Evolutionary conservation across 1,284 basidiomycete species (phyloP).

Genomic region (Meira nashicola): DNA sequence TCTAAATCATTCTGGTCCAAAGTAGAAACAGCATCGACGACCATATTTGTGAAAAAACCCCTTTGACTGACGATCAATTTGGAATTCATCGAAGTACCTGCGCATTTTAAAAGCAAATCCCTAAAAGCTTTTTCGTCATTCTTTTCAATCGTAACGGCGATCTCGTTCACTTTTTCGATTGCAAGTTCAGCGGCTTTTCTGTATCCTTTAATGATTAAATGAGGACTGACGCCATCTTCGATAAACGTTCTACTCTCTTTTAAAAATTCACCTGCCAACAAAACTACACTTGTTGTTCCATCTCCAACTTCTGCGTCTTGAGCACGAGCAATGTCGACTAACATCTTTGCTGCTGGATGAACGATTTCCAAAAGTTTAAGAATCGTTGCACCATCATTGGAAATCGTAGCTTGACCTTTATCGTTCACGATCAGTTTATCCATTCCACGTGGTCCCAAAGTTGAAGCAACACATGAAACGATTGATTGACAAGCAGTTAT

Average conservation of each 20-base stretch:
- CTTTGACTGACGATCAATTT: constrained; percentile 99
- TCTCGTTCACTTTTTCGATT: constrained; percentile 76
- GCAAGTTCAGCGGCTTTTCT: constrained; percentile 81
- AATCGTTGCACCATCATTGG: constrained; percentile 94
- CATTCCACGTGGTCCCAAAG: constrained; percentile 97
- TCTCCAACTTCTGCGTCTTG: constrained; percentile 98
- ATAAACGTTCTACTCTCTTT: constrained; percentile 88
- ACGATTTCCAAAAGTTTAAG: constrained; percentile 94
- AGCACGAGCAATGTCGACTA: constrained; percentile 94
- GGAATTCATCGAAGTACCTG: constrained; percentile 97
- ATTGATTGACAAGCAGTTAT: constrained; percentile 60
- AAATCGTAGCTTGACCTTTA: constrained; percentile 91
- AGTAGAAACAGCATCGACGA: constrained; percentile 78
- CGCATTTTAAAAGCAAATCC: constrained; percentile 89
- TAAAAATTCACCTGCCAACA: constrained; percentile 87
- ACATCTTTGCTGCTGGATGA: constrained; percentile 89
- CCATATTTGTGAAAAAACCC: constrained; percentile 98
- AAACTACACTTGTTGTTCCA: constrained; percentile 91
- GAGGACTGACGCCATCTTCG: constrained; percentile 95
- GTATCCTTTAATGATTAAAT: constrained; percentile 96
- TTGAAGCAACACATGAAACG: constrained; percentile 62
- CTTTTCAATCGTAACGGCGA: constrained; percentile 87
- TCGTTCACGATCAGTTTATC: constrained; percentile 72
- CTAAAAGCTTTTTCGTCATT: constrained; percentile 78
- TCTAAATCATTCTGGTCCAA: constrained; percentile 90